Evolutionary conservation across 1,284 basidiomycete genomes (phyloP), one percentile per base, ranked within the genome.

Genomic region (Ganoderma multipileum): DNA sequence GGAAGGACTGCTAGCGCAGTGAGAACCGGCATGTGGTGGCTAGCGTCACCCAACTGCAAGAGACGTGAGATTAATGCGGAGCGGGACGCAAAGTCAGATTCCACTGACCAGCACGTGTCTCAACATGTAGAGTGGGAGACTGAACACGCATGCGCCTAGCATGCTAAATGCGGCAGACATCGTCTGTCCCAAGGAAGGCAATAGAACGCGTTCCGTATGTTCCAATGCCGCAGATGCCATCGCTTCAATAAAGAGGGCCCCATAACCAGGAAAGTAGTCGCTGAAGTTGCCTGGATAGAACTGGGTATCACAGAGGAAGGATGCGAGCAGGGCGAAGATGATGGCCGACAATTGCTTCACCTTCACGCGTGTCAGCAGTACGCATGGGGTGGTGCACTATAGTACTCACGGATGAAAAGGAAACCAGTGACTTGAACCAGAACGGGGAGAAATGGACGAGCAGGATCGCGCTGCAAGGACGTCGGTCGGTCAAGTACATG

Each of bases 391-490:
- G 33, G 42, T 23, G 0, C 33, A 23, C 28, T 23, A 52, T 38
- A n/a, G 38, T 20, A 78, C 84, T 74, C 75, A 89, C 88, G 63
- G 83, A 85, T 59, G 83, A 77, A 50, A 84, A 80, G 52, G 77
- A 83, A 54, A 87, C 74, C 65, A 91, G 76, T 7, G 87, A 81
- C 64, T 85, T 83, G 62, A 89, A 79, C 89, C 90, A 92, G 54
- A 89, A 81, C 23, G 86, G 81, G 7, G 91, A 88, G 76, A 91
- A 91, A 74, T 91, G 88, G 28, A 86, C 81, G 74, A 93, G 89
- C 42, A 93, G 73, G 58, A 91, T 82, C 41, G 91, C 89, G 64
- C 92, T 94, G 69, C 50, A 42, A 36, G 23, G 9, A 14, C 14
- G 33, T 59, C 3, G 44, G 52, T 30, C 41, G 42, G 42, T 70